These are phyloP conservation scores for Pichia sp. DNA, from an alignment of 1,139 yeast species.

Conservation along the genomic window DNA sequence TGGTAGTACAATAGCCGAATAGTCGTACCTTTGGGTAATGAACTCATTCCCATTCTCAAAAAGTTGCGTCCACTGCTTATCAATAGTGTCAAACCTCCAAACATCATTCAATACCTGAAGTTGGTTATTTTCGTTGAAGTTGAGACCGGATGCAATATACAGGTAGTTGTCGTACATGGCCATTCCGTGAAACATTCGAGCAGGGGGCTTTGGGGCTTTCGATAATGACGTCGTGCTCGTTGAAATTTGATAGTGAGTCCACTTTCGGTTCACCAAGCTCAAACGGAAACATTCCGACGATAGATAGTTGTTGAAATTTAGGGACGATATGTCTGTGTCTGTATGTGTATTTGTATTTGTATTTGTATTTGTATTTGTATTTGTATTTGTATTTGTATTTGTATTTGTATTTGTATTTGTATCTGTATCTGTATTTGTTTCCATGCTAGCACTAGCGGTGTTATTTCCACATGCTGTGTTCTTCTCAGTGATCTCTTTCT, in stretches of 20 bases:
- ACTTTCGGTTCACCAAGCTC: slow-evolving; percentile 47
- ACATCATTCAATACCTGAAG: slow-evolving; percentile 52
- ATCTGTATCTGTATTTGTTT: too few species aligned
- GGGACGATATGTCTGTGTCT: background rate
- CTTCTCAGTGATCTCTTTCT: too few species aligned
- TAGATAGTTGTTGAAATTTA: slow-evolving; percentile 21
- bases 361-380: too few species aligned
- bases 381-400: too few species aligned
- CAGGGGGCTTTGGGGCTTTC: slow-evolving; percentile 30
- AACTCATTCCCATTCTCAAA: slow-evolving; percentile 27
- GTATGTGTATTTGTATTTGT: too few species aligned
- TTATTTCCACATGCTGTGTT: too few species aligned
- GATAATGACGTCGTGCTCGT: background rate
- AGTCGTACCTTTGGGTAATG: slow-evolving; percentile 39
- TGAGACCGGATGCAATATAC: slow-evolving; percentile 59
- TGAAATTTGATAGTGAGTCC: slow-evolving; percentile 31
- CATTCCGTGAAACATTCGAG: slow-evolving; percentile 56
- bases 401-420: slow-evolving; percentile 2
- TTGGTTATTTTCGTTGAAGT: slow-evolving; percentile 24
- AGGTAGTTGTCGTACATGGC: slow-evolving; percentile 41
- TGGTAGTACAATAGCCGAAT: slow-evolving; percentile 41
- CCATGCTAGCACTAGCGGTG: too few species aligned
- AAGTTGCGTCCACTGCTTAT: slow-evolving; percentile 44
- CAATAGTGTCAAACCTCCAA: slow-evolving; percentile 55
- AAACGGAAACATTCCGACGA: slow-evolving; percentile 42